Evolutionary conservation across 148 eudicot genomes (phyloP), one percentile per base, ranked within the genome.

Genomic region (Rhododendron henanense): DNA sequence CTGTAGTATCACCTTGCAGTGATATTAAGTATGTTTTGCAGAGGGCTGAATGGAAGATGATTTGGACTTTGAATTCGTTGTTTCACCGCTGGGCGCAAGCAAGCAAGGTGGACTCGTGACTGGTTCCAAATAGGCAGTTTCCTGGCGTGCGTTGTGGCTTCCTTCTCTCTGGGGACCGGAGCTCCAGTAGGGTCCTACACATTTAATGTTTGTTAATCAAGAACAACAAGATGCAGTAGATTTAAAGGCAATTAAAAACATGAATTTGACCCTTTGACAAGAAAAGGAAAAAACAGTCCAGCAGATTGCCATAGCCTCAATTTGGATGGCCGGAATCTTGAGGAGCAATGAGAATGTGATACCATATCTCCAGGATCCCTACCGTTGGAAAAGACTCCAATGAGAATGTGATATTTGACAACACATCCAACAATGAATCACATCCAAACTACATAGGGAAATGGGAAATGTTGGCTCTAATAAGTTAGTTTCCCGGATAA

Each of bases 161-260:
- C 98, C 87, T 91, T 90, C 84, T 94, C 98, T 85, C 82, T 93
- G 25, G 94, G 86, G 73, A 96, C 92, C 8, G 95, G 94, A 73
- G 96, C 95, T 80, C 96, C 94, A 41, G 92, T 91, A 21, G 96
- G 92, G 79, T 93, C 98, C 98, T 96, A 82, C 79, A 80, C 81
- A 71, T 13, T 71, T 71, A 59, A 59, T 59, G 65, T 19, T 59
- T 5, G 10, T 19, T 59, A 67, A 10, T 39, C 2, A 77, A 44
- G 5, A 75, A 73, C 19, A 75, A 75, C n/a, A 21, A 41, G 28
- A 77, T 19, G 28, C n/a, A 77, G 80, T 18, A 41, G 80, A 77
- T 44, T 23, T 25, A 77, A 77, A 39, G 53, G 50, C 80, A 41
- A 77, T 37, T 75, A 44, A 44, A 41, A 77, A 23, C 53, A 39